A percentile compares a stretch with the other conserved stretches of the same genome.
phyloP scores from a whole-genome alignment of 2,329 filamentous ascomycete genomes.

The Claviceps spartinae region DNA sequence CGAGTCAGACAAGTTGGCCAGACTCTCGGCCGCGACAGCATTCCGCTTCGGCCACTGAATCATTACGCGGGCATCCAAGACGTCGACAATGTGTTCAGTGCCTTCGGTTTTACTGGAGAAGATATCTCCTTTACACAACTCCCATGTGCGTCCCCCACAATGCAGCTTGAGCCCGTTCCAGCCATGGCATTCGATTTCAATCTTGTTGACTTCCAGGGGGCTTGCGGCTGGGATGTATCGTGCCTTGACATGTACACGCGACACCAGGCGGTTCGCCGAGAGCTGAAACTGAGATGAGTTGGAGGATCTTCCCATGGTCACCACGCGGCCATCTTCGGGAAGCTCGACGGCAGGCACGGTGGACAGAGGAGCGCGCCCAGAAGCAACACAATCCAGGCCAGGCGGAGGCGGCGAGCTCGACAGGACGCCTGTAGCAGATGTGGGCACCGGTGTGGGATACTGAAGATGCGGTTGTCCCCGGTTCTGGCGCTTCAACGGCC shows the following conservation, averaged over 20 bases:
- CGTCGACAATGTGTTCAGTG: conserved; percentile 86
- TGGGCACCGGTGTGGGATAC: conserved; percentile 89
- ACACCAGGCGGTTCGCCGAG: conserved; percentile 82
- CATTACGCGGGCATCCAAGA: conserved; percentile 82
- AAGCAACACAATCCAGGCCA: conserved; percentile 43
- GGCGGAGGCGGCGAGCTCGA: conserved; percentile 61
- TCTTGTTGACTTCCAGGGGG: conserved; percentile 56
- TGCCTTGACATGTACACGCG: conserved; percentile 83
- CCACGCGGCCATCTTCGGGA: conserved; percentile 63
- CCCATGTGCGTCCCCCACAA: conserved; percentile 77
- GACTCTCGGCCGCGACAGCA: conserved; percentile 21
- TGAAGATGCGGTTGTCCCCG: conserved; percentile 38
- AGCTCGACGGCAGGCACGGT: conserved; percentile 74
- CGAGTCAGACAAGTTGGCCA: conserved; percentile 48
- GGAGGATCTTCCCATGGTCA: conserved; percentile 85
- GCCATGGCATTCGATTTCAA: conserved; percentile 82
- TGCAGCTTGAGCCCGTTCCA: conserved; percentile 95
- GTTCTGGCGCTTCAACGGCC: conserved; percentile 54
- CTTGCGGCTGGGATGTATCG: conserved; percentile 60
- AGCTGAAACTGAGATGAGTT: conserved; percentile 93
- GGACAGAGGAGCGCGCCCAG: conserved; percentile 71
- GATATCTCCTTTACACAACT: conserved; percentile 73
- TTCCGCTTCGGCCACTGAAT: conserved; percentile 68
- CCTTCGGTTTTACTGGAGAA: conserved; percentile 83
- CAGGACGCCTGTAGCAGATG: conserved; percentile 82